Base-by-base conservation (phyloP, 2,329 filamentous ascomycete species). In the Bipolaris oryzae region DNA sequence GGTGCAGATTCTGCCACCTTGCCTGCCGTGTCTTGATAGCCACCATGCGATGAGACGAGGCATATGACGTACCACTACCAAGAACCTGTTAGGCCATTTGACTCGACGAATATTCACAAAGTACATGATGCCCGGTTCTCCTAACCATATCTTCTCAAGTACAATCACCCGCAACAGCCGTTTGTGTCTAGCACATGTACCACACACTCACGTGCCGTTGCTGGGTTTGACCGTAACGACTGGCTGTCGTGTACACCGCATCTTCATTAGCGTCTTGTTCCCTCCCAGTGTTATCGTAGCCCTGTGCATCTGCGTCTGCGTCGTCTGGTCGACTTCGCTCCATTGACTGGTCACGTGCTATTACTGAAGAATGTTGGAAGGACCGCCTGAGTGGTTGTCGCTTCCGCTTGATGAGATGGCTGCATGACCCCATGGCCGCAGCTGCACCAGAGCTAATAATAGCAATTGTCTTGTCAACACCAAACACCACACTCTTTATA, bases 31-130 rank as follows among this genome's bases (percentile, higher is more conserved):
- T 25, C 55, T 20, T 28, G 55, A 35, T 46, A 41, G 41, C 31
- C 38, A 50, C 4, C 50, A 25, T 23, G 38, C 11, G 33, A 38
- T 25, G 44, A 45, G 16, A 54, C 39, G 45, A 50, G 44, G 35
- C 25, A 15, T 15, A 50, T 57, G 55, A 50, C 55, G 45, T 56
- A 42, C 10, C n/a, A 20, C 31, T 7, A 34, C 43, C 51, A 54
- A 21, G 18, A 11, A 23, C 20, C 7, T 21, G 37, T 21, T 16
- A 3, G 5, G 16, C 25, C 39, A 38, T 21, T 21, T 3, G 21
- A 20, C 15, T 41, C 18, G 38, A 11, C 20, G 21, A 23, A 20
- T 25, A 25, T 25, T 25, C 23, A 6, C 6, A 25, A 7, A 25
- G 23, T 25, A 15, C 18, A 23, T 15, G 4, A 41, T 15, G 18